Percentiles rank a stretch among this genome's conserved stretches.
phyloP scores from a whole-genome alignment of 2,329 filamentous ascomycete genomes.

The Pseudocercospora vitis region DNA sequence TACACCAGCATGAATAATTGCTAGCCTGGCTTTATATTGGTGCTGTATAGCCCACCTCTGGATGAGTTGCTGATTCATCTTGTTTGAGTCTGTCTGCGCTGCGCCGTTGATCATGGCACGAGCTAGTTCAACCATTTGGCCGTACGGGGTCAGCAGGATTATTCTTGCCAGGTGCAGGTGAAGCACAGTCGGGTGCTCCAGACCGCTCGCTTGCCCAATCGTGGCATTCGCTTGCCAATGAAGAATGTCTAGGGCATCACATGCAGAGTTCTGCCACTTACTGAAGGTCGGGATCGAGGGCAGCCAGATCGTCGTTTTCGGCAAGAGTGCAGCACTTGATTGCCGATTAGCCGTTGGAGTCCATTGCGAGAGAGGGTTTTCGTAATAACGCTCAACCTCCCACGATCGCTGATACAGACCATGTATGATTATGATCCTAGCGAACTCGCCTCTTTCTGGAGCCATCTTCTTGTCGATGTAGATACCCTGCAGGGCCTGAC shows the following conservation, averaged over 20 bases:
- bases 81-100: slow-evolving; percentile 5
- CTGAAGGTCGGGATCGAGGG: slow-evolving; percentile 50
- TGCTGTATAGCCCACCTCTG: slow-evolving; percentile 53
- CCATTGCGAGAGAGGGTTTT: slow-evolving; percentile 46
- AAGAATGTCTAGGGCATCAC: slow-evolving; percentile 55
- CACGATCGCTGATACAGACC: slow-evolving; percentile 53
- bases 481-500: slow-evolving; percentile 46
- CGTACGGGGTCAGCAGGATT: slow-evolving; percentile 52
- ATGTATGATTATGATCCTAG: slow-evolving; percentile 51
- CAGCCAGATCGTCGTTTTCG: slow-evolving; percentile 42
- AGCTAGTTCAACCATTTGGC: slow-evolving; percentile 48
- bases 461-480: slow-evolving; percentile 53
- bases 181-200: slow-evolving; percentile 56
- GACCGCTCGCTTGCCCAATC: slow-evolving; percentile 50
- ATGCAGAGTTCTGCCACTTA: slow-evolving; percentile 50
- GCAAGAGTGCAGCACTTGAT: slow-evolving; percentile 18
- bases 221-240: slow-evolving; percentile 59
- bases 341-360: slow-evolving; percentile 29
- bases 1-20: slow-evolving; percentile 56
- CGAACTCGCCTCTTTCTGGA: slow-evolving; percentile 50
- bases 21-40: slow-evolving; percentile 58
- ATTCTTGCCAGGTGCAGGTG: slow-evolving; percentile 58
- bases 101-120: slow-evolving; percentile 35
- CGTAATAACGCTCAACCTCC: slow-evolving; percentile 50
- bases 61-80: slow-evolving; percentile 29